phyloP scores from a whole-genome alignment of 306 rosid species.

The Ziziphus jujuba region DNA sequence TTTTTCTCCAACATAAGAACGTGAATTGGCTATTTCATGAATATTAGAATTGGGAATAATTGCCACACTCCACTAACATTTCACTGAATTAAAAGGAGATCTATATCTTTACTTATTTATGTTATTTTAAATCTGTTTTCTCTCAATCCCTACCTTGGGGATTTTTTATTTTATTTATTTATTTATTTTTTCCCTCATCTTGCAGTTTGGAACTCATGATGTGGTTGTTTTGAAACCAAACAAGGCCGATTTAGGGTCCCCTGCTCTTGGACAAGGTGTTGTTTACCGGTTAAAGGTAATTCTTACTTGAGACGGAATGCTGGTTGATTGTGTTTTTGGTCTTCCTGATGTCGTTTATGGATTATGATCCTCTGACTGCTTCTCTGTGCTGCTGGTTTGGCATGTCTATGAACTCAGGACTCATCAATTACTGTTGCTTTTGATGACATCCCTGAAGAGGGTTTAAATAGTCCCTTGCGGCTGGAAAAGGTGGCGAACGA shows the following conservation, averaged over 20 bases:
- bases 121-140: no score
- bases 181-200: constrained; percentile 6
- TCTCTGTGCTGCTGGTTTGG: constrained; percentile 33
- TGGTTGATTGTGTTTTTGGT: constrained; percentile 11
- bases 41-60: not conserved
- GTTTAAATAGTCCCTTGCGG: constrained; percentile 80
- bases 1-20: not conserved
- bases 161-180: no score
- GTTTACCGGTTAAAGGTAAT: constrained; percentile 89
- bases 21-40: not conserved
- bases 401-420: constrained; percentile 57
- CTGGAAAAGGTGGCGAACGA: constrained; percentile 93
- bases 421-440: constrained; percentile 93
- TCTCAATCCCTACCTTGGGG: not conserved
- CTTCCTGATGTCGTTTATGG: constrained; percentile 15
- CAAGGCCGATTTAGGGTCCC: constrained; percentile 88
- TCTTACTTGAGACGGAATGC: constrained; percentile 11
- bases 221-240: constrained; percentile 91
- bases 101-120: no score
- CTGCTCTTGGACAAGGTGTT: constrained; percentile 97
- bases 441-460: constrained; percentile 96
- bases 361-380: constrained; percentile 25
- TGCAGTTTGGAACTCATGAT: constrained; percentile 88
- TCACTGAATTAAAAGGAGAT: no score
- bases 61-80: not conserved